Conservation (phyloP, 805 yeast genomes). For the Brettanomyces naardenensis region DNA sequence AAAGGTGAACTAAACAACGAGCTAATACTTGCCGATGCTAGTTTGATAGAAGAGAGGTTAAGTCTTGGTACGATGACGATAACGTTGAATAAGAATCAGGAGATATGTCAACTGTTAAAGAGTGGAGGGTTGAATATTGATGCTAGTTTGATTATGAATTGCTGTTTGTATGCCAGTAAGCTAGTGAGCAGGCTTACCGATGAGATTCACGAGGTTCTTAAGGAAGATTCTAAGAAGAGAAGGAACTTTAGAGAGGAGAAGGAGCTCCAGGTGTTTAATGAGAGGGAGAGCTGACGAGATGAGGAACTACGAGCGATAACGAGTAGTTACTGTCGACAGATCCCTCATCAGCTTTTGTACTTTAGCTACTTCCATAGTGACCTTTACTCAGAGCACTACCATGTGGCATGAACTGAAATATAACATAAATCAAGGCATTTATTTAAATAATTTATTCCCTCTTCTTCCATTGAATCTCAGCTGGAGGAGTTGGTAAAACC, state of each 20-base stretch:
- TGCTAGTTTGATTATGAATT: slow-evolving; percentile 57
- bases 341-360: neutral
- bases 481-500: slow-evolving; percentile 78
- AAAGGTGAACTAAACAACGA: slow-evolving; percentile 59
- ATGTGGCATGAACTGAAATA: too few relatives aligned
- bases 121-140: slow-evolving; percentile 87
- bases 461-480: slow-evolving; percentile 63
- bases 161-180: slow-evolving; percentile 56
- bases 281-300: too few relatives aligned
- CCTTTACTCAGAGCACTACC: too few relatives aligned
- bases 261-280: slow-evolving; percentile 26
- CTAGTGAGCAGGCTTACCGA: slow-evolving; percentile 61
- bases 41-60: slow-evolving; percentile 64
- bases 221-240: slow-evolving; percentile 37
- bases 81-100: slow-evolving; percentile 84
- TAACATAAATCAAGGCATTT: too few relatives aligned
- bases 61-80: slow-evolving; percentile 77
- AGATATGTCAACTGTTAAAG: slow-evolving; percentile 81
- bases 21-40: slow-evolving; percentile 67
- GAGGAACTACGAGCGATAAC: too few relatives aligned
- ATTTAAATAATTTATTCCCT: slow-evolving; percentile 38
- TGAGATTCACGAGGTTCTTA: slow-evolving; percentile 47
- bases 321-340: neutral
- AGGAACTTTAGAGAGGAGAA: slow-evolving; percentile 14
- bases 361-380: neutral